Evolutionary conservation across 1,284 basidiomycete species (phyloP).

Genomic region (Wallemia mellicola): DNA sequence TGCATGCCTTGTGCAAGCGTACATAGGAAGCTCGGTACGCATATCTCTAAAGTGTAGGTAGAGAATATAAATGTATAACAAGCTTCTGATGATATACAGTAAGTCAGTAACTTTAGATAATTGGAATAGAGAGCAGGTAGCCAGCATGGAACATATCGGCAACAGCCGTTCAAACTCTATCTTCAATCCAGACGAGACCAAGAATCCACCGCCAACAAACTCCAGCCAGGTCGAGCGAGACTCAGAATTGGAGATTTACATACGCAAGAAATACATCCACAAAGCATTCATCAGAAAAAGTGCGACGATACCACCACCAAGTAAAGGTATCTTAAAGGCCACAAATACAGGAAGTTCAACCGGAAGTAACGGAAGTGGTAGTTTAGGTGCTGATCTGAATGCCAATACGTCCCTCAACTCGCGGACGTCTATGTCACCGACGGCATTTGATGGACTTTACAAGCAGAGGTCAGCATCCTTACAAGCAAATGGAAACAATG

Average conservation of each 20-base stretch:
- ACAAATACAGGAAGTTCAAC: background rate
- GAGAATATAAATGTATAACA: constrained; percentile 5
- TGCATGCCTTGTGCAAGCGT: constrained; percentile 50
- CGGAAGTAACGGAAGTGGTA: background rate
- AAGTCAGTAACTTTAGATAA: constrained; percentile 55
- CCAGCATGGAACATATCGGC: constrained; percentile 41
- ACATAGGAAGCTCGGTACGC: constrained; percentile 63
- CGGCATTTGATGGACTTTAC: background rate
- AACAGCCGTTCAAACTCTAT: constrained; percentile 41
- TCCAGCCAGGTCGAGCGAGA: constrained; percentile 45
- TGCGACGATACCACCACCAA: background rate
- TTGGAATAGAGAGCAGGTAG: constrained; percentile 59
- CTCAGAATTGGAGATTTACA: constrained; percentile 54
- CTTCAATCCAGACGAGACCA: constrained; percentile 43
- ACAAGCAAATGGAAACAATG: background rate
- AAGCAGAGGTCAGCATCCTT: background rate
- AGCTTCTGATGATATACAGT: constrained; percentile 16
- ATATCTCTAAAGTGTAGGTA: constrained; percentile 49
- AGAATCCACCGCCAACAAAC: constrained; percentile 45
- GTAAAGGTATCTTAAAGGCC: background rate
- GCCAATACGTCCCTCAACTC: background rate
- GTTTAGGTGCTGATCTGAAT: background rate
- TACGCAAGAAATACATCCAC: constrained; percentile 26
- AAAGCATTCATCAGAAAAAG: background rate
- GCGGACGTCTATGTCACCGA: background rate